Base-by-base conservation (phyloP, 192 early-diverging fungal species). In the Lobosporangium transversale region DNA sequence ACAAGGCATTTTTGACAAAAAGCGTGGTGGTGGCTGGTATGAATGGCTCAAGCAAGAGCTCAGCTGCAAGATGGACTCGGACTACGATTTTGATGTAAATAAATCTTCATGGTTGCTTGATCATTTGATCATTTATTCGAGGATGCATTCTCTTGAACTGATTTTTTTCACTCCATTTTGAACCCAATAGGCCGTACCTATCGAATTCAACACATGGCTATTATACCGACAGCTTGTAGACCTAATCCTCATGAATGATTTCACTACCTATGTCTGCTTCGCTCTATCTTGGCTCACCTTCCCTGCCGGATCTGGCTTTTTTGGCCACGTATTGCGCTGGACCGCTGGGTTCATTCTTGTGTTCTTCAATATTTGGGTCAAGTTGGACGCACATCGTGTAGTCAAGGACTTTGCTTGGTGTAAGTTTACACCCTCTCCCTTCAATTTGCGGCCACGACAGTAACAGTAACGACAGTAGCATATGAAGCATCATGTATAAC, bases 381-480 rank as follows among this genome's bases (percentile, higher is more conserved):
- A 97, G 78, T 70, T 93, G 48, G 97, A 99, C 76, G 95, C 95
- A 27, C 94, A 95, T 53, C 92, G 95, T 10, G 95, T 95, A 9
- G 92, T 99, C 56, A 96, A 94, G 80, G 96, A 98, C 80, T 99
- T 93, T 84, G 95, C 95, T 12, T 97, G 95, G 95, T 99, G 93
- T 94, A 86, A 87, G 90, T 86, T 32, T 55, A 45, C 44, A 20
- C n/a, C n/a, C n/a, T n/a, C n/a, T n/a, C 11, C 18, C 8, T 52
- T 26, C 29, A 1, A 24, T n/a, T n/a, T n/a, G n/a, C n/a, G n/a
- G n/a, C n/a, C n/a, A n/a, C n/a, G n/a, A n/a, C n/a, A n/a, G n/a
- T n/a, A n/a, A n/a, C n/a, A n/a, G n/a, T n/a, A n/a, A n/a, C n/a
- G n/a, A n/a, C n/a, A n/a, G n/a, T n/a, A n/a, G n/a, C n/a, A n/a